Percentiles rank a stretch among this genome's conserved stretches.
These are phyloP conservation scores for Podospora pseudocomata DNA, from an alignment of 495 filamentous ascomycete species.

Conservation along the genomic window DNA sequence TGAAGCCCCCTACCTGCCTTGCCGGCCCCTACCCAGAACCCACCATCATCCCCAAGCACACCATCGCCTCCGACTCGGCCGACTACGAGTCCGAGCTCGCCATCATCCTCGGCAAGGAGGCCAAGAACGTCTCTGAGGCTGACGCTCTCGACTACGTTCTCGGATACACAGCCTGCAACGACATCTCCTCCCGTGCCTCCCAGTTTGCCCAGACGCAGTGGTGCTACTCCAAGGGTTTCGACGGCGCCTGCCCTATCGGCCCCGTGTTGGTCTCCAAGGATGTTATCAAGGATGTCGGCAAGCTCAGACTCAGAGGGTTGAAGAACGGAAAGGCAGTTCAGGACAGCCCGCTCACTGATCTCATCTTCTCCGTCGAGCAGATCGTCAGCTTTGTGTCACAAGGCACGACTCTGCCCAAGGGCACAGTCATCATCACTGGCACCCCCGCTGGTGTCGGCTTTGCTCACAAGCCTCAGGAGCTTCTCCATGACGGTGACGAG, in stretches of 20 bases:
- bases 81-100: slow-evolving; percentile 48
- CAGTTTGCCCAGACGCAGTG: slow-evolving; percentile 49
- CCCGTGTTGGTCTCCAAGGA: slow-evolving; percentile 53
- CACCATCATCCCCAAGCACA: slow-evolving; percentile 45
- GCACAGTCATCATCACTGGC: slow-evolving; percentile 48
- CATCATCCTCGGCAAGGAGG: slow-evolving; percentile 45
- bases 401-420: slow-evolving; percentile 45
- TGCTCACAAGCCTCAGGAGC: slow-evolving; percentile 39
- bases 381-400: slow-evolving; percentile 48
- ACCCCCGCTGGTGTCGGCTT: slow-evolving; percentile 48
- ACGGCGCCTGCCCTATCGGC: slow-evolving; percentile 47
- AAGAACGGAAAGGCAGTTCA: slow-evolving; percentile 50
- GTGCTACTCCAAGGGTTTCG: slow-evolving; percentile 49
- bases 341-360: slow-evolving; percentile 47
- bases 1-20: slow-evolving; percentile 42
- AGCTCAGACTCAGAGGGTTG: slow-evolving; percentile 38
- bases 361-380: slow-evolving; percentile 45
- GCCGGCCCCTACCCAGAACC: slow-evolving; percentile 44
- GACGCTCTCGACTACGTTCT: slow-evolving; percentile 46
- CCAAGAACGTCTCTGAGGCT: slow-evolving; percentile 45
- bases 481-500: slow-evolving; percentile 46
- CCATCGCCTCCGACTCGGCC: slow-evolving; percentile 37
- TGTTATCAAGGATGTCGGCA: slow-evolving; percentile 44
- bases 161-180: slow-evolving; percentile 47
- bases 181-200: slow-evolving; percentile 40